These are phyloP conservation scores for Plasmodium inui DNA, from an alignment of 169 alveolate genomes.

Conservation along the genomic window DNA sequence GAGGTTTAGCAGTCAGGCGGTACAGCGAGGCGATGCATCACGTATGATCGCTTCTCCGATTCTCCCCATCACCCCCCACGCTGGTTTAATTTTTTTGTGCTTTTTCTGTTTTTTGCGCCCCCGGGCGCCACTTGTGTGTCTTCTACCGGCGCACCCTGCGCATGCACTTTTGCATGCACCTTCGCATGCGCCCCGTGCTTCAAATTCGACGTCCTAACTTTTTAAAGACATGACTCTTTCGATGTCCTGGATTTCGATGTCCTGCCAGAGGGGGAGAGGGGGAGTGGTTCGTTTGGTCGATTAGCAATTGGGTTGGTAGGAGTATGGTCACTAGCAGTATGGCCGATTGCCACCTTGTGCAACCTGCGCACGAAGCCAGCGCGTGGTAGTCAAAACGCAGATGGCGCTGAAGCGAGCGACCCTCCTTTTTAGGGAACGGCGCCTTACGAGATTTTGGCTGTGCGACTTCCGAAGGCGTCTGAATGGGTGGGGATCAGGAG, in stretches of 20 bases:
- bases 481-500: neutral
- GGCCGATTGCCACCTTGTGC: too few relatives aligned
- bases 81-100: neutral
- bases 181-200: neutral
- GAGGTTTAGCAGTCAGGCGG: neutral
- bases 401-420: neutral
- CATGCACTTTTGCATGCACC: neutral
- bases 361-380: too few relatives aligned
- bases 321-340: neutral
- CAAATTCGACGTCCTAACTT: slow-evolving; percentile 4
- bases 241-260: slow-evolving; percentile 63
- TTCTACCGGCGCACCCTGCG: neutral
- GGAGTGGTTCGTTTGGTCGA: neutral
- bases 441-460: slow-evolving; percentile 10
- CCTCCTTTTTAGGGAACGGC: neutral
- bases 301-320: neutral
- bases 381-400: neutral
- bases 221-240: slow-evolving; percentile 54
- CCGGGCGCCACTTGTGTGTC: neutral
- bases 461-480: slow-evolving; percentile 30
- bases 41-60: neutral
- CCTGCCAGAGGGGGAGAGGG: slow-evolving; percentile 29
- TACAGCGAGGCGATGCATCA: neutral
- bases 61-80: too few relatives aligned
- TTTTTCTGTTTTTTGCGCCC: neutral